A percentile compares a stretch with the other conserved stretches of the same genome.
Conservation (phyloP, 169 alveolate species). For the Plasmodium gaboni region DNA sequence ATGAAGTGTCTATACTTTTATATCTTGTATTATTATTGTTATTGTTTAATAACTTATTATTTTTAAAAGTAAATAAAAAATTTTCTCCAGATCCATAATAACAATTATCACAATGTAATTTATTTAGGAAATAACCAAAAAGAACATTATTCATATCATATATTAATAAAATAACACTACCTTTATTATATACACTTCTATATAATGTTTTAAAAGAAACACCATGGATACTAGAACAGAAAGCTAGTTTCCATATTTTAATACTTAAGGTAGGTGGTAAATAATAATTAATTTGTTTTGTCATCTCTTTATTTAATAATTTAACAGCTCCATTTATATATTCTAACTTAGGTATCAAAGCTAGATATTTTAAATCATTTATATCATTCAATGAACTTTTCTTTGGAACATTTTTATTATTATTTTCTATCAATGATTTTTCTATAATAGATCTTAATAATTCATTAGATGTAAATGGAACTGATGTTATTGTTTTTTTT, state of each 20-base stretch:
- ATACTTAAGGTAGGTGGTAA: slow-evolving; percentile 86
- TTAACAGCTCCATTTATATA: slow-evolving; percentile 53
- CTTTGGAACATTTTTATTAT: slow-evolving; percentile 7
- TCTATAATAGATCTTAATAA: slow-evolving; percentile 62
- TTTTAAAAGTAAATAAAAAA: slow-evolving; percentile 85
- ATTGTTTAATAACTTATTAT: neutral
- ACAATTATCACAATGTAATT: slow-evolving; percentile 80
- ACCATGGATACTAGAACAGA: slow-evolving; percentile 83
- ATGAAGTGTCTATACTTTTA: neutral
- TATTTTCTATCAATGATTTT: slow-evolving; percentile 39
- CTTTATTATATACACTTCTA: slow-evolving; percentile 84
- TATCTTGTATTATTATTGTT: neutral
- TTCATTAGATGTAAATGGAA: slow-evolving; percentile 70
- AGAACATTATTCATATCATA: slow-evolving; percentile 87
- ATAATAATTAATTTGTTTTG: slow-evolving; percentile 77
- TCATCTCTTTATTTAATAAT: slow-evolving; percentile 80
- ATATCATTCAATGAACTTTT: slow-evolving; percentile 19
- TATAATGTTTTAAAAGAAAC: slow-evolving; percentile 86
- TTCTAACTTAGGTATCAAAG: slow-evolving; percentile 40
- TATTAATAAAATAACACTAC: slow-evolving; percentile 86
- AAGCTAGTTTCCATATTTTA: slow-evolving; percentile 84
- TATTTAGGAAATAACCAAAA: slow-evolving; percentile 90
- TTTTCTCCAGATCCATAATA: slow-evolving; percentile 91
- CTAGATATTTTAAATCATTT: slow-evolving; percentile 30
- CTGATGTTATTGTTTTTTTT: slow-evolving; percentile 67